Evolutionary conservation across 148 eudicot species (phyloP), one percentile per base, ranked within the genome.

Genomic region (Nyssa sinensis): DNA sequence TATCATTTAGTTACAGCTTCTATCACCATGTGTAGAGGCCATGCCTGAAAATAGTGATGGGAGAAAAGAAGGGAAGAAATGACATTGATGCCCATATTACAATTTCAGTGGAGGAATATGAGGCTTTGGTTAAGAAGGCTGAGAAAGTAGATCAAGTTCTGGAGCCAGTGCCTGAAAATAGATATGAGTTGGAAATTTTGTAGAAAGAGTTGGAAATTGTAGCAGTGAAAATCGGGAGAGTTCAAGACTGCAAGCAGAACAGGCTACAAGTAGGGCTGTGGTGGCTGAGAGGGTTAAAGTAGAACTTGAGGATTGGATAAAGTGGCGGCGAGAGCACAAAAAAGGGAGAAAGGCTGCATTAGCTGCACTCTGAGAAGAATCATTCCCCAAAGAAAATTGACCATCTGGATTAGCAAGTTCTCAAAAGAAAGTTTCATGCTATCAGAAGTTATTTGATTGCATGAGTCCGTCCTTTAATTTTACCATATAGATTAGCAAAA

Each of bases 221-320:
- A 10, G 60, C 23, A 14, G 27, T 60, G n/a, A 79, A 61, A 62
- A 62, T 83, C 0, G 66, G 75, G n/a, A 3, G 86, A 76, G 73
- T 63, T 79, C 3, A 76, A 83, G 83, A 70, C 78, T n/a, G 14
- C 62, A 81, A 59, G 80, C 78, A n/a, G 83, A 76, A 57, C 83
- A 83, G 37, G 86, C 86, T 2, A 59, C 30, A 21, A 76, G 75
- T 73, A 64, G 86, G 29, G 86, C 86, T 7, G 81, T 69, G 62
- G 78, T 67, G 37, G 86, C 86, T 6, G 86, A 83, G 74, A 80
- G 61, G 51, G 76, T 66, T 10, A 83, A 79, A 60, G 66, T 55
- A 2, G 72, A 16, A 14, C 69, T 79, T 24, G 86, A 79, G 75
- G 83, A 77, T 5, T 35, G 69, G 66, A 66, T 59, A 25, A 79